Evolutionary conservation across 2,329 filamentous ascomycete genomes (phyloP), one percentile per base, ranked within the genome.

Genomic region (Nemania diffusa): DNA sequence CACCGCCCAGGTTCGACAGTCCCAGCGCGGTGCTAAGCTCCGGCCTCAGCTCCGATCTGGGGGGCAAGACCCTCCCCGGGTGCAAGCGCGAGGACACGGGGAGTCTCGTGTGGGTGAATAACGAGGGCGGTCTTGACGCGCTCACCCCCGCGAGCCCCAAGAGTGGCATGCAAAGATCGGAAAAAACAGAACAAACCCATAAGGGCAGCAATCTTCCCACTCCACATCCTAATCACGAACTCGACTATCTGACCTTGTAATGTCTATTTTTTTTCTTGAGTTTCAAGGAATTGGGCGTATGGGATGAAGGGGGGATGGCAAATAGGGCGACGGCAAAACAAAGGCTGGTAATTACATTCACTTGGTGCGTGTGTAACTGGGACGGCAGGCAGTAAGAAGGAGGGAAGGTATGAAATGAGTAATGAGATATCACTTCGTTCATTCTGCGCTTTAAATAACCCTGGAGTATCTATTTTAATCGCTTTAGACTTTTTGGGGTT

Each of bases 211-310:
- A 32, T 22, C 15, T 29, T 3, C 7, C 48, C 13, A 17, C 32
- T 9, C 57, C 40, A 46, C 62, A 20, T 46, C 64, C 63, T 1
- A 68, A 69, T n/a, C 63, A 71, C 13, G 65, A 71, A 44, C 22
- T 71, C 13, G 69, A 71, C 26, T 71, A 61, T 62, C 52, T 71
- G 17, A 63, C 57, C 40, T 58, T 71, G n/a, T 71, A 52, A 70
- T 32, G 48, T 51, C 11, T 46, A 5, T 34, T 20, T 37, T 53
- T 44, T 32, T 6, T 13, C 34, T 15, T 44, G 51, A 24, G 27
- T 52, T 34, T 8, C 5, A 9, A 9, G 29, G 29, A 32, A 32
- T 5, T 32, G 9, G 29, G 29, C 29, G 29, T 32, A 5, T 9
- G 29, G 29, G 29, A 32, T 5, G 9, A 9, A 32, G 29, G 29